phyloP scores from a whole-genome alignment of 1,284 basidiomycete genomes.

The Cutaneotrichosporon cyanovorans region DNA sequence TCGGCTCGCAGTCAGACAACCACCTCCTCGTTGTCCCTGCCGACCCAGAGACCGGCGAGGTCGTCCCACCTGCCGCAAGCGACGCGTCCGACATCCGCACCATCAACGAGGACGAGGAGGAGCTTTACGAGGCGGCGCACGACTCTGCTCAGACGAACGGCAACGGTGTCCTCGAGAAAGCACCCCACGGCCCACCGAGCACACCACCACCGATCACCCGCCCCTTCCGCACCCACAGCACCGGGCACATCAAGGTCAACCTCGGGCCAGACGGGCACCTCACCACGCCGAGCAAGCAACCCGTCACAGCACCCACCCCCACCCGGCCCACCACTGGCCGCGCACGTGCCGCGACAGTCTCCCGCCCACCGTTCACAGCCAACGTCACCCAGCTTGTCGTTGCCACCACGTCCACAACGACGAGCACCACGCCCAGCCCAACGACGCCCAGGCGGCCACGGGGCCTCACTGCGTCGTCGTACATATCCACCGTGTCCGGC shows the following conservation, averaged over 20 bases:
- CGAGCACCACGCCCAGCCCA: too few species aligned
- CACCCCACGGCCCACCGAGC: neutral
- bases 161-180: neutral
- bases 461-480: constrained; percentile 20
- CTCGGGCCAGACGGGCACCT: neutral
- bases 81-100: constrained; percentile 7
- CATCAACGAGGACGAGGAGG: constrained; percentile 21
- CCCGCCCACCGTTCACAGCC: constrained; percentile 34
- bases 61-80: neutral
- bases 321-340: constrained; percentile 1
- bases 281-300: neutral
- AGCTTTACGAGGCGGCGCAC: too few species aligned
- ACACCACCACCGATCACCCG: neutral
- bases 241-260: neutral
- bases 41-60: constrained; percentile 9
- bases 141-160: too few species aligned
- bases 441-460: constrained; percentile 11
- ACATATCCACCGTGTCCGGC: constrained; percentile 8
- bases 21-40: constrained; percentile 36
- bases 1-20: constrained; percentile 44
- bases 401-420: constrained; percentile 1
- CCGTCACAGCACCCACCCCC: neutral
- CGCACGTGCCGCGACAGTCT: constrained; percentile 2
- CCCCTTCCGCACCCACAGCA: constrained; percentile 3
- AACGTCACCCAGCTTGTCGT: constrained; percentile 18